These are phyloP conservation scores for Hibiscus mutabilis DNA, from an alignment of 345 rosid genomes.

Conservation along the genomic window DNA sequence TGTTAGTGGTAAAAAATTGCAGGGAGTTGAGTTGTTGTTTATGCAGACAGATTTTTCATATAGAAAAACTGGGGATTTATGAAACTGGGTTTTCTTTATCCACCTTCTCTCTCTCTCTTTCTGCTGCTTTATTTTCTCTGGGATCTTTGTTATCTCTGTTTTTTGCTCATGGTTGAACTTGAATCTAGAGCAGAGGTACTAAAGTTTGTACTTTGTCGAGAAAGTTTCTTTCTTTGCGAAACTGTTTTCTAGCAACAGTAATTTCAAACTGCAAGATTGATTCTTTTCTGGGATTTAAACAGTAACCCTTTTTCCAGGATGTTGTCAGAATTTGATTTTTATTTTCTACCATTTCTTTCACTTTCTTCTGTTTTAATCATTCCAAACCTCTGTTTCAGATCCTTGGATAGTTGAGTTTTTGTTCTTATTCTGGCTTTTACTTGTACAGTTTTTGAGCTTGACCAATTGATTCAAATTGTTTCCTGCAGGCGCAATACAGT, in stretches of 20 bases:
- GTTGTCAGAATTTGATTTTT: no score
- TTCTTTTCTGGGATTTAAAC: background rate
- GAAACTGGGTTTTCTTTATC: no score
- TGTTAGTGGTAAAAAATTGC: background rate
- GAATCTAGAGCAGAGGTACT: background rate
- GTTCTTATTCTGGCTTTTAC: background rate
- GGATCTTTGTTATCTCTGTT: background rate
- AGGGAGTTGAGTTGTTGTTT: no score
- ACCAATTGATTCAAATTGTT: background rate
- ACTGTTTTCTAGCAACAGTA: background rate
- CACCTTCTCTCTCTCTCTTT: no score
- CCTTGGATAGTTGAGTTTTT: background rate
- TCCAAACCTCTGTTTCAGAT: background rate
- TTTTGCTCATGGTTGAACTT: background rate
- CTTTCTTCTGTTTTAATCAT: no score
- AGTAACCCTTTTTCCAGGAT: background rate
- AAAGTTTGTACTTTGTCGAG: background rate
- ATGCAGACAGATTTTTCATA: no score
- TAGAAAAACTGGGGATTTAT: no score
- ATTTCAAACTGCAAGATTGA: background rate
- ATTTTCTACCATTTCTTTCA: no score
- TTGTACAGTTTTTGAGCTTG: background rate
- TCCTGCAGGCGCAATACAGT: conserved; percentile 3
- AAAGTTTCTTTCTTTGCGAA: background rate
- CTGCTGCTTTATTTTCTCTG: background rate